A percentile compares a stretch with the other conserved stretches of the same genome.
Conservation (phyloP, 148 eudicot species). For the Rhododendron simsii region DNA sequence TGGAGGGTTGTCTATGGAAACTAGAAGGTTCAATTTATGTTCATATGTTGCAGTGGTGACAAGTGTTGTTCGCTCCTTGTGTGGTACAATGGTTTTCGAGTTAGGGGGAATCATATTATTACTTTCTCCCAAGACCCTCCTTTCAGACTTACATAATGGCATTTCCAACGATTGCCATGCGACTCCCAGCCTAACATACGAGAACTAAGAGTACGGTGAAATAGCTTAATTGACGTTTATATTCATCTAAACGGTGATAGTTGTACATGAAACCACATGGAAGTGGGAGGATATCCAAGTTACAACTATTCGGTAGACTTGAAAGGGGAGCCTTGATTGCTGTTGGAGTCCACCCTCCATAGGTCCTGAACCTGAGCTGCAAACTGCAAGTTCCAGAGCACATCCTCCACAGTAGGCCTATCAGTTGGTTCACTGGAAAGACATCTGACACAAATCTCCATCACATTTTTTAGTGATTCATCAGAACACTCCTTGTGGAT, state of each 20-base stretch:
- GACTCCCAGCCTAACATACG: background rate
- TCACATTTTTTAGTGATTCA: constrained; percentile 54
- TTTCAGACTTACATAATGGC: background rate
- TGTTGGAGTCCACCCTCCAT: constrained; percentile 30
- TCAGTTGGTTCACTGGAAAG: constrained; percentile 39
- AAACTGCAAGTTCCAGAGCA: constrained; percentile 79
- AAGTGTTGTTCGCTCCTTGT: background rate
- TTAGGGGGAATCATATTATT: background rate
- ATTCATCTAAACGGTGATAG: background rate
- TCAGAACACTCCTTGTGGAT: constrained; percentile 56
- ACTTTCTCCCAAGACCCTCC: background rate
- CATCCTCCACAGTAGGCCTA: constrained; percentile 72
- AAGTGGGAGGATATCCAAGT: background rate
- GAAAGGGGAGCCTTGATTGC: constrained; percentile 41
- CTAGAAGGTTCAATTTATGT: background rate
- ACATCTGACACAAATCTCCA: constrained; percentile 58
- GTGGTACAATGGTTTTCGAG: background rate
- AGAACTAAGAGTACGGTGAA: background rate
- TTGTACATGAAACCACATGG: background rate
- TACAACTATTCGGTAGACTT: background rate
- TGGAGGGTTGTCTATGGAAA: background rate
- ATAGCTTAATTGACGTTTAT: background rate
- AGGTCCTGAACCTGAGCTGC: constrained; percentile 68
- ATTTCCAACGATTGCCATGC: background rate
- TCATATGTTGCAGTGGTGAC: background rate